These are phyloP conservation scores for Cercospora beticola DNA, from an alignment of 2,329 filamentous ascomycete species.

Conservation along the genomic window DNA sequence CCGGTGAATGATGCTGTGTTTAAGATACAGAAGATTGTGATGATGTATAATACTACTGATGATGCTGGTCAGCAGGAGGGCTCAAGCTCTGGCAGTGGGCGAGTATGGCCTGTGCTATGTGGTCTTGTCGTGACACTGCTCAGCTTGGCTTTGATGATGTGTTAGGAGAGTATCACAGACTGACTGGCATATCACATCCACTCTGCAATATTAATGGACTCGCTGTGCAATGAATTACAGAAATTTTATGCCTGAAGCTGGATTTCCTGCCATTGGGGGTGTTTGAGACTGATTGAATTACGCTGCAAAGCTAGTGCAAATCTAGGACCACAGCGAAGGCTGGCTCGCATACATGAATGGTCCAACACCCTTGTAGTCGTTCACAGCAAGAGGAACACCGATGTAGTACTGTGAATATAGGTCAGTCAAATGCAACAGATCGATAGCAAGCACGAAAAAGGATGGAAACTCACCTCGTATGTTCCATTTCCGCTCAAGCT, in stretches of 20 bases:
- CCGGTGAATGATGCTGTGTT: constrained; percentile 27
- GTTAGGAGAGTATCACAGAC: background rate
- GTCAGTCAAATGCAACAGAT: background rate
- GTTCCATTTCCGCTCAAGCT: constrained; percentile 51
- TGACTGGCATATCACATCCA: background rate
- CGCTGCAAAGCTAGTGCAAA: background rate
- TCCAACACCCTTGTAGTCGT: constrained; percentile 45
- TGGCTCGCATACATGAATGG: constrained; percentile 42
- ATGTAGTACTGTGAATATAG: constrained; percentile 39
- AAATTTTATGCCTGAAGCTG: background rate
- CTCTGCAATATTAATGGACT: background rate
- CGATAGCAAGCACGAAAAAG: background rate
- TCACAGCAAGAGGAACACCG: constrained; percentile 36
- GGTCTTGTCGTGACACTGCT: background rate
- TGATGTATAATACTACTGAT: constrained; percentile 24
- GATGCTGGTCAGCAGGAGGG: background rate
- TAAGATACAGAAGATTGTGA: constrained; percentile 30
- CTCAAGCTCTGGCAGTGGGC: background rate
- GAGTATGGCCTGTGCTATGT: background rate
- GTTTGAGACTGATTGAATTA: background rate
- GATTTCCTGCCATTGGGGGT: background rate
- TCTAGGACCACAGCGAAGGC: constrained; percentile 11
- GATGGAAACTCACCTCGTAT: constrained; percentile 47
- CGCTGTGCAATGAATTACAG: too few species aligned
- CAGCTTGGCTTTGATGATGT: background rate